phyloP scores from a whole-genome alignment of 2,329 filamentous ascomycete genomes.

The Aspergillus transmontanensis region DNA sequence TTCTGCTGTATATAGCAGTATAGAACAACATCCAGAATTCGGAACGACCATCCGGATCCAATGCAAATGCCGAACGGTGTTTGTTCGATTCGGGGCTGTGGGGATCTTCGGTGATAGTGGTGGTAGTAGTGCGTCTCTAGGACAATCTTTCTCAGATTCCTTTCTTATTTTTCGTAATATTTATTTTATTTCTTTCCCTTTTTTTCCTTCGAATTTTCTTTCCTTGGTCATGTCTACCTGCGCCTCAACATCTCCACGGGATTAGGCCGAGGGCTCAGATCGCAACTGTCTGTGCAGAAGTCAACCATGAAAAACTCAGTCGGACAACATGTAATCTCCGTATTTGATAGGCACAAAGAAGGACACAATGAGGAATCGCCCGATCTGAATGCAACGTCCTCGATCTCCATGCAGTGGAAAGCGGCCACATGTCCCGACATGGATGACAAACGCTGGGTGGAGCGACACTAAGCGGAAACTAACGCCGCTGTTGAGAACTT shows the following conservation, averaged over 20 bases:
- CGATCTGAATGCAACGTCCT: conserved; percentile 21
- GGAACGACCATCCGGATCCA: neutral
- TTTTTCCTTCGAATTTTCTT: neutral
- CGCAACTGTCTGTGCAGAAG: conserved; percentile 9
- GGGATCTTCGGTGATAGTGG: conserved; percentile 1
- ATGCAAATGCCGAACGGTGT: conserved; percentile 7
- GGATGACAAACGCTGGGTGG: conserved; percentile 6
- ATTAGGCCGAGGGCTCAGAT: conserved; percentile 18
- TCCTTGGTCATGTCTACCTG: conserved; percentile 1
- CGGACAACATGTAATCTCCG: neutral
- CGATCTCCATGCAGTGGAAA: conserved; percentile 26
- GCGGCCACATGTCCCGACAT: conserved; percentile 29
- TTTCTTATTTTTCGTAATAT: neutral
- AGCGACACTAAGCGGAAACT: conserved; percentile 6
- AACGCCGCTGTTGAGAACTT: conserved; percentile 6
- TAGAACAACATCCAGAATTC: neutral
- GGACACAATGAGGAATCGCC: conserved; percentile 13
- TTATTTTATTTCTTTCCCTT: neutral
- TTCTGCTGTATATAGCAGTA: neutral
- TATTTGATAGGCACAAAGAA: neutral
- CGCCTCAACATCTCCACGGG: neutral
- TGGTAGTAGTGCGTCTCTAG: neutral
- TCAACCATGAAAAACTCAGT: neutral
- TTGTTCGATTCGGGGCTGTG: neutral
- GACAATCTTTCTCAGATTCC: neutral